phyloP scores from a whole-genome alignment of 352 stramenopile genomes.

The Pythium volutum region DNA sequence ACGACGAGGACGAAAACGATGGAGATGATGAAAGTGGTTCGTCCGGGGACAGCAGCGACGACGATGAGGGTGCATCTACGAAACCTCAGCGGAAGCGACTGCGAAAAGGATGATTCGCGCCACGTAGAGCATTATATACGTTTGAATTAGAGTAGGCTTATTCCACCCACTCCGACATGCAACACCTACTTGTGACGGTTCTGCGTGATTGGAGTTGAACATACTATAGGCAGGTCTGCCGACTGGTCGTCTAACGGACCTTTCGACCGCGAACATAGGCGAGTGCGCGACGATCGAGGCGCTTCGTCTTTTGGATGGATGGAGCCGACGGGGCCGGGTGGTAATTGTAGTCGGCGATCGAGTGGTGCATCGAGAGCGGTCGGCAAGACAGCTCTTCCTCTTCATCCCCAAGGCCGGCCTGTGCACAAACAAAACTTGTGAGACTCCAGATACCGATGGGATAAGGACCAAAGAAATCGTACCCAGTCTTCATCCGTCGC shows the following conservation, averaged over 20 bases:
- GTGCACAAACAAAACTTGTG: not conserved
- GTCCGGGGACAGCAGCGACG: conserved; percentile 17
- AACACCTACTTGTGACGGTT: too few species aligned
- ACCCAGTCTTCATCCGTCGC: conserved; percentile 78
- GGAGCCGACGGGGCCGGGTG: conserved; percentile 53
- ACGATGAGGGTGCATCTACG: not conserved
- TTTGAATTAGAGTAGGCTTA: not conserved
- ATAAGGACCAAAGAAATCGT: conserved; percentile 11
- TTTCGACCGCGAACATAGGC: conserved; percentile 74
- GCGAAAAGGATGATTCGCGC: conserved; percentile 5
- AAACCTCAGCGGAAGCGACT: conserved; percentile 21
- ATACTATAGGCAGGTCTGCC: not conserved
- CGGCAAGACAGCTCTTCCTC: conserved; percentile 61
- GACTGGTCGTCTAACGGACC: conserved; percentile 34
- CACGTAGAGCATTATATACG: not conserved
- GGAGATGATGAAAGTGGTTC: conserved; percentile 24
- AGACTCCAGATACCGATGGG: not conserved
- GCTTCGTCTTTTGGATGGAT: conserved; percentile 79
- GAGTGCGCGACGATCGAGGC: conserved; percentile 67
- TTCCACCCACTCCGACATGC: too few species aligned
- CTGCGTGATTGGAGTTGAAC: too few species aligned
- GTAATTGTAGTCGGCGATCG: conserved; percentile 76
- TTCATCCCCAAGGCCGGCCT: conserved; percentile 59
- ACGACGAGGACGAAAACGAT: conserved; percentile 31
- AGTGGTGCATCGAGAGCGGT: conserved; percentile 55